A percentile compares a stretch with the other conserved stretches of the same genome.
Evolutionary conservation across 495 filamentous ascomycete species (phyloP).

Genomic region (Xylaria telfairii): DNA sequence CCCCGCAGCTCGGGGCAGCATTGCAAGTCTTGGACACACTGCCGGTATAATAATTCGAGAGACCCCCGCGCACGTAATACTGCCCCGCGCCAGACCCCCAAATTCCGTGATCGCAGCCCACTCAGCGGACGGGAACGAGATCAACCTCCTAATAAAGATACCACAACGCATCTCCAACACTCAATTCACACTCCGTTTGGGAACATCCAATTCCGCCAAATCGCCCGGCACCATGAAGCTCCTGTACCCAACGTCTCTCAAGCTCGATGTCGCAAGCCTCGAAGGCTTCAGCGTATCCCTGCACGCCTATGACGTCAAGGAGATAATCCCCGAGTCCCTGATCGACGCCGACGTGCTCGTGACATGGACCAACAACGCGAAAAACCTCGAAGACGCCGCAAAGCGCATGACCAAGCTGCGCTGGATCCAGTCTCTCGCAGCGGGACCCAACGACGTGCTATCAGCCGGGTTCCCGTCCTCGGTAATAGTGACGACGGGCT

Average conservation of each 20-base stretch:
- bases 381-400: constrained; percentile 60
- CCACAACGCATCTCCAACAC: neutral
- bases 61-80: constrained; percentile 15
- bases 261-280: constrained; percentile 54
- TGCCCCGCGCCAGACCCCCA: constrained; percentile 25
- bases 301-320: constrained; percentile 60
- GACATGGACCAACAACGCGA: constrained; percentile 61
- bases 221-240: constrained; percentile 57
- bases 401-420: constrained; percentile 54
- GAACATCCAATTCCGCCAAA: neutral
- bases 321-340: constrained; percentile 56
- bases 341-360: constrained; percentile 62
- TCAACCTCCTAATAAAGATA: neutral
- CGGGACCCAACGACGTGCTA: constrained; percentile 67
- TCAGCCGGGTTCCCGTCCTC: constrained; percentile 56
- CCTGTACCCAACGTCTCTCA: constrained; percentile 65
- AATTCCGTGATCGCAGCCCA: constrained; percentile 1
- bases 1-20: constrained; percentile 18
- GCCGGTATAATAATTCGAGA: neutral
- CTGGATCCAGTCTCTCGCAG: constrained; percentile 68
- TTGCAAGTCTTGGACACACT: neutral
- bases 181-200: neutral
- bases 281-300: constrained; percentile 59
- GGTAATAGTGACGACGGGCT: constrained; percentile 60
- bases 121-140: neutral